Percentiles rank a stretch among this genome's conserved stretches.
These are phyloP conservation scores for Echium plantagineum DNA, from an alignment of 257 asterid species.

Conservation along the genomic window DNA sequence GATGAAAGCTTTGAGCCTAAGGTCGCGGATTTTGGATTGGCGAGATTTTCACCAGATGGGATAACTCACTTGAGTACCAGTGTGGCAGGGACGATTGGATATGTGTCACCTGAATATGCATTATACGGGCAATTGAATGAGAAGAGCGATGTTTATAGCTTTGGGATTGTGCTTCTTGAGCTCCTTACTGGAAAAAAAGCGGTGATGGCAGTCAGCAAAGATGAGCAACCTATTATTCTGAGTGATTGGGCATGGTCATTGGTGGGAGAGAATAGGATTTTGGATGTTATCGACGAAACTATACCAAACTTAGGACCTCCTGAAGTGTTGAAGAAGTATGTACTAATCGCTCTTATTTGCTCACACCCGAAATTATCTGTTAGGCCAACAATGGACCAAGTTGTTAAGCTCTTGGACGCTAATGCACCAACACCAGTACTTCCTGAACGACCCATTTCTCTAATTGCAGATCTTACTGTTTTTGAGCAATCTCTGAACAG, in stretches of 20 bases:
- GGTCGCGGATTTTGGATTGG: neutral
- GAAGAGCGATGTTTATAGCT: neutral
- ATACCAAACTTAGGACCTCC: neutral
- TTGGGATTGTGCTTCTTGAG: neutral
- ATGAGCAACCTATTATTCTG: neutral
- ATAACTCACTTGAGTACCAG: neutral
- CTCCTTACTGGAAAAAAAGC: neutral
- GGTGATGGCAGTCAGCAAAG: neutral
- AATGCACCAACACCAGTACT: neutral
- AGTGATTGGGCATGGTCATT: neutral
- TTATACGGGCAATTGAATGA: neutral
- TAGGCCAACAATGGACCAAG: neutral
- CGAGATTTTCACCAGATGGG: neutral
- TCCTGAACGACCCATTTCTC: neutral
- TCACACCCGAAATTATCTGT: neutral
- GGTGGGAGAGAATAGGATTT: neutral
- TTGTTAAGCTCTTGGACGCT: neutral
- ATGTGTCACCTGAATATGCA: neutral
- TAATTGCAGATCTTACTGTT: neutral
- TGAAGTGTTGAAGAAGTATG: neutral
- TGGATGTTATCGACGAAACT: neutral
- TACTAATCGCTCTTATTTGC: neutral
- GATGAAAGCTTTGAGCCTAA: neutral
- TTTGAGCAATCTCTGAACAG: neutral
- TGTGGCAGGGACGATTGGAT: neutral